These are phyloP conservation scores for Eucalyptus sp. DNA, from an alignment of 345 rosid species.

Conservation along the genomic window DNA sequence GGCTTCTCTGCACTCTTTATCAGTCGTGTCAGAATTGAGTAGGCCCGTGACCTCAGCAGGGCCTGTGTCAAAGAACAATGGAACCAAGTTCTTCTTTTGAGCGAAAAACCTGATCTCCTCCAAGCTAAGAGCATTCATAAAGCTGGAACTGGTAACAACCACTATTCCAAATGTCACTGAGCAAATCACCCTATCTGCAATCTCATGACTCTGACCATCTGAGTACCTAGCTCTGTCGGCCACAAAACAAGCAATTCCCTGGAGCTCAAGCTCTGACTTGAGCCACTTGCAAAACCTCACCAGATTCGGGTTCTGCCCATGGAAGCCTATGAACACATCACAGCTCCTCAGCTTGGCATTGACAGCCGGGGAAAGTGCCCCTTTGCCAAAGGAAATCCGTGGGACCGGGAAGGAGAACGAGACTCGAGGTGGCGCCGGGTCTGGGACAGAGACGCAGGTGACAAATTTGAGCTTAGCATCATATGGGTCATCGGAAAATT, in stretches of 20 bases:
- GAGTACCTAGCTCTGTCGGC: constrained; percentile 83
- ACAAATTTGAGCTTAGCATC: constrained; percentile 48
- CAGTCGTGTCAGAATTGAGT: constrained; percentile 52
- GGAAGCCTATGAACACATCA: constrained; percentile 81
- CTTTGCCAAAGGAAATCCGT: constrained; percentile 67
- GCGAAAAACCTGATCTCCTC: constrained; percentile 86
- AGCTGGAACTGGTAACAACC: constrained; percentile 50
- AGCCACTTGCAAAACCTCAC: constrained; percentile 85
- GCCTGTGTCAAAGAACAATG: constrained; percentile 61
- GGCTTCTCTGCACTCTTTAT: constrained; percentile 72
- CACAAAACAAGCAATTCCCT: constrained; percentile 87
- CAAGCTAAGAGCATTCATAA: constrained; percentile 54
- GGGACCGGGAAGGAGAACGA: constrained; percentile 92
- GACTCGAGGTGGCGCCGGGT: constrained; percentile 50
- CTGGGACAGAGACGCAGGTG: constrained; percentile 45
- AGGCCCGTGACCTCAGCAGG: constrained; percentile 48
- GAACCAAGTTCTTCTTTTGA: constrained; percentile 84
- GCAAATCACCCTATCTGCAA: constrained; percentile 77
- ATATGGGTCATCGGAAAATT: constrained; percentile 58
- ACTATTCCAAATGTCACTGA: constrained; percentile 76
- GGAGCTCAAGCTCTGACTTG: constrained; percentile 88
- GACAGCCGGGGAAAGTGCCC: constrained; percentile 45
- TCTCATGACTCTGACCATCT: constrained; percentile 72
- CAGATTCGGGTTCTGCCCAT: constrained; percentile 78
- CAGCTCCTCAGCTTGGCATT: constrained; percentile 84